Base-by-base conservation (phyloP, 169 alveolate genomes). In the Cryptosporidium tyzzeri region DNA sequence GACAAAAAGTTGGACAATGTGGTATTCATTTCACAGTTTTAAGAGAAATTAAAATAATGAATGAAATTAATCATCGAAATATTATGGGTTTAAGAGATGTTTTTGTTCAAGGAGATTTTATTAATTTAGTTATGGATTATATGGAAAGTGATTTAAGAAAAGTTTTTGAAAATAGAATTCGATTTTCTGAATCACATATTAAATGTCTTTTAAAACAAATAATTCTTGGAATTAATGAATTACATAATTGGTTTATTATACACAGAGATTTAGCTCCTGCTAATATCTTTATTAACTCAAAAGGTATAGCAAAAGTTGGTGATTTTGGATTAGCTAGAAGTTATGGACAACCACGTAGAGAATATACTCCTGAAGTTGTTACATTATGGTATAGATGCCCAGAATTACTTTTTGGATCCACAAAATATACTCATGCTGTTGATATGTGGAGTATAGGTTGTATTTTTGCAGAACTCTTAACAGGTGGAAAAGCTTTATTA, bases 331-430 rank as follows among this genome's bases (percentile, higher is more conserved):
- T 96, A 26, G 96, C 98, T 12, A 74, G 98, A 53, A 94, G 95
- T 84, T 96, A 92, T 74, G 97, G 98, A 14, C 94, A 93, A 75
- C 97, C 98, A 35, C 93, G 86, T 59, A 45, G 95, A 37, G 96
- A 92, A 85, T 85, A 95, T 91, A 96, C 98, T 26, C 93, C 93
- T 33, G 91, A 92, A 48, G 98, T 96, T 2, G 97, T 96, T 21
- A 96, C 98, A 18, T 94, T 97, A 71, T 97, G 99, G 99, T 97
- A 97, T 89, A 71, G 99, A 73, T 96, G 98, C 2, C 99, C 99
- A 1, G 99, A 98, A 93, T 96, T 97, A 35, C 94, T 97, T 69
- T 93, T 94, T 84, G 97, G 98, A 23, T 96, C 98, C 26, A 94
- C 94, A 29, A 62, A 94, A 55, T 97, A 97, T 84, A 95, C 96